These are phyloP conservation scores for Phaeolepiota aurea DNA, from an alignment of 768 basidiomycete genomes.

Conservation along the genomic window DNA sequence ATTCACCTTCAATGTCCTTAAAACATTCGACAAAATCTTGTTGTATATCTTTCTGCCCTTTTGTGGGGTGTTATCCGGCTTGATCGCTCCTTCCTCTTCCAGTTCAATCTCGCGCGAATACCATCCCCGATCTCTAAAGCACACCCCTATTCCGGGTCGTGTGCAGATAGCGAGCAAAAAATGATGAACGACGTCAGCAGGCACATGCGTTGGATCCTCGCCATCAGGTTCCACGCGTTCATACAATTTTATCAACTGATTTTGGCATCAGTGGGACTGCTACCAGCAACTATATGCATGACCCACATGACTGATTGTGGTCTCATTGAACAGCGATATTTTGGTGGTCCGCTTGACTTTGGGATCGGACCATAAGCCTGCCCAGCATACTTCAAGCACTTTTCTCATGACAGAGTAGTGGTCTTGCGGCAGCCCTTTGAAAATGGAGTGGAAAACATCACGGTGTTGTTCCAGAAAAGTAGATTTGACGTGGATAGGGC, in stretches of 20 bases:
- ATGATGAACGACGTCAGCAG: constrained; percentile 77
- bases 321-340: constrained; percentile 63
- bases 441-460: constrained; percentile 57
- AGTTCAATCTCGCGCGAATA: constrained; percentile 62
- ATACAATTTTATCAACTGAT: constrained; percentile 68
- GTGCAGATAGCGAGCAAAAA: constrained; percentile 83
- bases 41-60: constrained; percentile 58
- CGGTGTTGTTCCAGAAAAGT: constrained; percentile 65
- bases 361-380: constrained; percentile 65
- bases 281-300: neutral
- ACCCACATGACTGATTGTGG: constrained; percentile 53
- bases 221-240: constrained; percentile 46
- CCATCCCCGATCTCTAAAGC: constrained; percentile 88
- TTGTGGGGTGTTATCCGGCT: constrained; percentile 27
- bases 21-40: constrained; percentile 69
- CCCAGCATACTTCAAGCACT: constrained; percentile 70
- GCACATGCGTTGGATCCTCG: constrained; percentile 42
- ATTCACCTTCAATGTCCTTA: constrained; percentile 75
- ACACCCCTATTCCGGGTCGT: constrained; percentile 74
- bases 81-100: constrained; percentile 20
- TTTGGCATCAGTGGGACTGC: constrained; percentile 1
- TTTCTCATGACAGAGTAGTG: constrained; percentile 49
- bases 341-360: constrained; percentile 68
- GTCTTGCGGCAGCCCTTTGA: constrained; percentile 66
- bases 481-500: constrained; percentile 44